Evolutionary conservation across 202 grass and related monocot genomes (phyloP), one percentile per base, ranked within the genome.

Genomic region (Elaeis oleifera): DNA sequence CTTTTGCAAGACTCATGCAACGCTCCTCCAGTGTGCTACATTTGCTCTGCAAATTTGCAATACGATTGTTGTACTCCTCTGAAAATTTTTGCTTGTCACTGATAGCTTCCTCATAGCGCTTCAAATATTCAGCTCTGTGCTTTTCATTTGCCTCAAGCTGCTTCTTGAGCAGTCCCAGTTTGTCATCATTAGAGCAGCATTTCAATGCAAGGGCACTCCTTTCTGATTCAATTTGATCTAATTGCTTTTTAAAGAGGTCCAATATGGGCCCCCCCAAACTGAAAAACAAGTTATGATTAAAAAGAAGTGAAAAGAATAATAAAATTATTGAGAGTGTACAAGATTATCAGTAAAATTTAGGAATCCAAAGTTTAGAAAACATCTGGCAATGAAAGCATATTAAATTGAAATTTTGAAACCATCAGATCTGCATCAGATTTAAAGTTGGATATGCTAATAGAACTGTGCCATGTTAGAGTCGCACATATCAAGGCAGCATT

Each of bases 11-110:
- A 77, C 76, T 73, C 68, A 78, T 16, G 57, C 82, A 92, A 26
- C 88, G 78, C 56, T 97, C 88, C 65, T 92, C 94, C 60, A 92
- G 79, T 65, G 89, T 94, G 75, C 88, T 89, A 73, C 78, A 70
- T 75, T 94, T 99, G 71, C 58, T 84, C 68, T 89, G 94, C 58
- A 94, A 69, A 76, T 94, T 85, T 65, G 82, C 61, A 55, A 87
- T 71, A 69, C 78, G 80, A 61, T 20, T 63, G 7, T 82, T 74
- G 65, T 99, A 94, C 52, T 99, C 94, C 50, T 80, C 92, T 1
- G 88, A 89, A 72, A 94, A 84, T 65, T 79, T 99, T 75, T 99
- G 88, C 72, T 99, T 99, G 76, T 99, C 94, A 64, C 80, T 80
- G 52, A 99, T 72, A 50, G 76, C 79, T 72, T 99, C 94, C 78